A percentile compares a stretch with the other conserved stretches of the same genome.
Evolutionary conservation across 352 stramenopile genomes (phyloP).

Genomic region (Globisporangium orthogonon): DNA sequence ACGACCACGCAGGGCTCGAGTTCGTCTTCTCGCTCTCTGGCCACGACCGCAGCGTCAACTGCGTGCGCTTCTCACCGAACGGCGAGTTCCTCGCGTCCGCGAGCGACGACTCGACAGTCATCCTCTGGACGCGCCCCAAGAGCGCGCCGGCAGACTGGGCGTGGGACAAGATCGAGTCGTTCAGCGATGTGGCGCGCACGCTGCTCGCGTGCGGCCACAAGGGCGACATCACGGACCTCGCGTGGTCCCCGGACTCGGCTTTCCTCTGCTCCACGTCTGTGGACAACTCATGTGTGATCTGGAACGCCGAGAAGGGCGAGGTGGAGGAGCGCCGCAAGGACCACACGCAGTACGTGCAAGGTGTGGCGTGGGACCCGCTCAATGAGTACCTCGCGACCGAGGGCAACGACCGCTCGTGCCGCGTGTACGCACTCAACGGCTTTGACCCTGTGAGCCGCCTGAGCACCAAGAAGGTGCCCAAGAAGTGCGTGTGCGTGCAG

Average conservation of each 20-base stretch:
- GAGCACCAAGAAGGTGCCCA: slow-evolving; percentile 56
- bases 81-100: slow-evolving; percentile 80
- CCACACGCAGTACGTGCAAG: slow-evolving; percentile 95
- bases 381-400: slow-evolving; percentile 92
- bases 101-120: slow-evolving; percentile 87
- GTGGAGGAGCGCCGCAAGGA: slow-evolving; percentile 86
- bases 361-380: slow-evolving; percentile 93
- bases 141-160: slow-evolving; percentile 56
- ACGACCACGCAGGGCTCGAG: slow-evolving; percentile 34
- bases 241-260: slow-evolving; percentile 89
- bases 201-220: slow-evolving; percentile 80
- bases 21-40: slow-evolving; percentile 84
- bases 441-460: slow-evolving; percentile 40
- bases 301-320: slow-evolving; percentile 71
- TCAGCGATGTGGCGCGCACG: slow-evolving; percentile 72
- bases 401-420: slow-evolving; percentile 92
- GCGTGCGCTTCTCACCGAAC: slow-evolving; percentile 88
- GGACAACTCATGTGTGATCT: slow-evolving; percentile 90
- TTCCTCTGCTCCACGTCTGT: slow-evolving; percentile 90
- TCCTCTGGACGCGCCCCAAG: slow-evolving; percentile 80
- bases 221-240: slow-evolving; percentile 89
- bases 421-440: slow-evolving; percentile 85
- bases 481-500: slow-evolving; percentile 72
- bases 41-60: slow-evolving; percentile 89
- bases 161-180: slow-evolving; percentile 72